phyloP scores from a whole-genome alignment of 139 green algal species.

The Volvox africanus region DNA sequence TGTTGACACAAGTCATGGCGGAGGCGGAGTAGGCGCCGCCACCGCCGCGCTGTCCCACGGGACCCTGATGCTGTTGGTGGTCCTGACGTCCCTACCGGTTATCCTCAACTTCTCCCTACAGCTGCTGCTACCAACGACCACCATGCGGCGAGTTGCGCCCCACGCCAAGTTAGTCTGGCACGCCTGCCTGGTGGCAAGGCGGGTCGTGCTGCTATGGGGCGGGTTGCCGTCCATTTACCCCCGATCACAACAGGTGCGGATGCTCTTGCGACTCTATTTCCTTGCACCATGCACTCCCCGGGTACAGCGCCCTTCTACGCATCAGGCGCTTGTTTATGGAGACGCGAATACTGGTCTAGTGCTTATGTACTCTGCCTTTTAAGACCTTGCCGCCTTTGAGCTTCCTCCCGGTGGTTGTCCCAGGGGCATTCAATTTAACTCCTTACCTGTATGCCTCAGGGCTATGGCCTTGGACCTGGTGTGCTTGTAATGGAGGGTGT shows the following conservation, averaged over 20 bases:
- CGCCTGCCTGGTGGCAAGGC: not conserved
- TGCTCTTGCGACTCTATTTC: too few species aligned
- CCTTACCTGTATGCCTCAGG: not conserved
- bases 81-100: not conserved
- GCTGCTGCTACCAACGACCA: not conserved
- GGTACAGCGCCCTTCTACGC: too few species aligned
- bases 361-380: too few species aligned
- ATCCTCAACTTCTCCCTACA: not conserved
- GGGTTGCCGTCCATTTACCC: not conserved
- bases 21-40: not conserved
- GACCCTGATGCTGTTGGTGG: not conserved
- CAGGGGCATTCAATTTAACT: too few species aligned
- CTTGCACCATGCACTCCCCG: too few species aligned
- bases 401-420: too few species aligned
- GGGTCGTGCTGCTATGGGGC: not conserved
- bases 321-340: too few species aligned
- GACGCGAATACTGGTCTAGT: too few species aligned
- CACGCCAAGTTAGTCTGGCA: not conserved
- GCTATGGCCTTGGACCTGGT: not conserved
- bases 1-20: not conserved
- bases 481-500: constrained; percentile 12
- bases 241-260: not conserved
- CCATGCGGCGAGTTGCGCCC: not conserved
- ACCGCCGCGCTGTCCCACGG: too few species aligned
- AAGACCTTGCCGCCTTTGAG: too few species aligned